Conservation (phyloP, 2,329 filamentous ascomycete species). For the Lachnellula suecica region DNA sequence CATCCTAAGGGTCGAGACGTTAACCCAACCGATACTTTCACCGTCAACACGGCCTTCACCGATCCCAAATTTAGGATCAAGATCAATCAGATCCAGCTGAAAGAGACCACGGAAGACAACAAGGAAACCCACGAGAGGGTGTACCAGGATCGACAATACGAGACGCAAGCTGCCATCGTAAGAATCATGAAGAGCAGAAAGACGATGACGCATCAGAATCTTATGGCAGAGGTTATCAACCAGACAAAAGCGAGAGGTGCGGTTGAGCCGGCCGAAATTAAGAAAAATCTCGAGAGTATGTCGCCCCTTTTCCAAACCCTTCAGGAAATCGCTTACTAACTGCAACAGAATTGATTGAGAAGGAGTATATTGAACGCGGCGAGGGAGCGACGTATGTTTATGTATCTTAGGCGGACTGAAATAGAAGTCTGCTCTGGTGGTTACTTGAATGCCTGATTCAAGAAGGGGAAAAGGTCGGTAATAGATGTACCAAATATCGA, state of each 20-base stretch:
- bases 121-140: constrained; percentile 90
- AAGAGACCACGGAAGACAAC: constrained; percentile 94
- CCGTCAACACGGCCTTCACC: constrained; percentile 73
- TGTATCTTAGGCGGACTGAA: constrained; percentile 65
- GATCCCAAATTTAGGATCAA: constrained; percentile 89
- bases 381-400: constrained; percentile 71
- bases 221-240: constrained; percentile 89
- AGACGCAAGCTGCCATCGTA: constrained; percentile 96
- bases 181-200: constrained; percentile 96
- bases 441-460: no score
- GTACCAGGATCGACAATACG: constrained; percentile 85
- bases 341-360: constrained; percentile 74
- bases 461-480: no score
- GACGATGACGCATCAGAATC: constrained; percentile 78
- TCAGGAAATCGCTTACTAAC: constrained; percentile 27
- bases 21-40: constrained; percentile 75
- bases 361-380: constrained; percentile 86
- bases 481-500: no score
- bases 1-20: constrained; percentile 84
- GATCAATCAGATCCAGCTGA: constrained; percentile 97
- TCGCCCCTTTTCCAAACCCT: constrained; percentile 23
- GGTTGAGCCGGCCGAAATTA: constrained; percentile 83
- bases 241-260: constrained; percentile 85
- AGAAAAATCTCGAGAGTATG: constrained; percentile 93
- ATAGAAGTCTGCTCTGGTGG: no score